Evolutionary conservation across 768 basidiomycete species (phyloP).

Genomic region (Agaricus blazei): DNA sequence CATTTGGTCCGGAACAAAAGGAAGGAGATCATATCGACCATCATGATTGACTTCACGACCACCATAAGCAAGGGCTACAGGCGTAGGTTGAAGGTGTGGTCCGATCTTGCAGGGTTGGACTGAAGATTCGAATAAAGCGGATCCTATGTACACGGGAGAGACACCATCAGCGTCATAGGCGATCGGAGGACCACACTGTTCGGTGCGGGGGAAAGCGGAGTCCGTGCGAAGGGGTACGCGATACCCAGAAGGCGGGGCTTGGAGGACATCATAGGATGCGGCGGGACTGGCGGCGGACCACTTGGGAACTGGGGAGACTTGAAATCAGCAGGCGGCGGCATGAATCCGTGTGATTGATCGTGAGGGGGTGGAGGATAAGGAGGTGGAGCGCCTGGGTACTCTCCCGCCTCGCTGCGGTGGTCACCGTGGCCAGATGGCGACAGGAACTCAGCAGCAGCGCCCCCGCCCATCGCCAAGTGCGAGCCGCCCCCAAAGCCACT

Average conservation of each 20-base stretch:
- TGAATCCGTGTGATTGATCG: slow-evolving; percentile 9
- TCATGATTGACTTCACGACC: slow-evolving; percentile 54
- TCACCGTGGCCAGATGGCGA: neutral
- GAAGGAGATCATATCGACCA: slow-evolving; percentile 72
- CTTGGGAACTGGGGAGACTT: slow-evolving; percentile 1
- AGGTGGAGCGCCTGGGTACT: slow-evolving; percentile 1
- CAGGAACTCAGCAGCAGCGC: neutral
- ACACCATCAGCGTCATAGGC: slow-evolving; percentile 52
- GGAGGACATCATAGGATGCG: neutral
- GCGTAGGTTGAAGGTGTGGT: slow-evolving; percentile 41
- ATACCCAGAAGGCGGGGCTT: slow-evolving; percentile 55
- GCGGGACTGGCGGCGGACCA: neutral
- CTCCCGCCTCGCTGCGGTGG: neutral
- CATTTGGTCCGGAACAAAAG: slow-evolving; percentile 63
- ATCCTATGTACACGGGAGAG: slow-evolving; percentile 66
- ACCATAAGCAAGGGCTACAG: slow-evolving; percentile 57
- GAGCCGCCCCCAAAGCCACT: neutral
- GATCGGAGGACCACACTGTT: slow-evolving; percentile 44
- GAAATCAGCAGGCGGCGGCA: neutral
- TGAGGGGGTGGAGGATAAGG: slow-evolving; percentile 13
- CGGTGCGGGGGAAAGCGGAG: slow-evolving; percentile 37
- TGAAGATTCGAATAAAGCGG: slow-evolving; percentile 58
- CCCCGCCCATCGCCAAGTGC: neutral
- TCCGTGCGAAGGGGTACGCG: slow-evolving; percentile 50
- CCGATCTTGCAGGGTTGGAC: slow-evolving; percentile 85